Conservation (phyloP, 2,329 filamentous ascomycete genomes). For the Biscogniauxia mediterranea region DNA sequence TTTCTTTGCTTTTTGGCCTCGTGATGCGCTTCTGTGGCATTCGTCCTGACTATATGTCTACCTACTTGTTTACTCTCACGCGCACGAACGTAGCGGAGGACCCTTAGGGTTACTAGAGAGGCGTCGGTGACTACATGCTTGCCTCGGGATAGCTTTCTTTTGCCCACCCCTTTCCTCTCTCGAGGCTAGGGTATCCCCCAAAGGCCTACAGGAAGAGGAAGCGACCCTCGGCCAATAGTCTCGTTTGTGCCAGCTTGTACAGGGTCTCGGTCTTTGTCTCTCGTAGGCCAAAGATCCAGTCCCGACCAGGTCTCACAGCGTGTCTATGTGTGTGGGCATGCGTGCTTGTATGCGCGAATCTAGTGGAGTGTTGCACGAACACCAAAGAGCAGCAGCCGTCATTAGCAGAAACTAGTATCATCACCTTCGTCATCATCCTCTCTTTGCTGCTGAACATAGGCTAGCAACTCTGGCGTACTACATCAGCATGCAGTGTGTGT, state of each 20-base stretch:
- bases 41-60: background rate
- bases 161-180: background rate
- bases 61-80: background rate
- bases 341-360: constrained; percentile 3
- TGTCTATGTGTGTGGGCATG: constrained; percentile 8
- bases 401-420: background rate
- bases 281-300: constrained; percentile 24
- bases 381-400: background rate
- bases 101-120: background rate
- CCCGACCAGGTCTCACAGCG: constrained; percentile 24
- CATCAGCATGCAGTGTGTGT: background rate
- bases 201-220: background rate
- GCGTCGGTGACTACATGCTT: background rate
- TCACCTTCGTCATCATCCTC: background rate
- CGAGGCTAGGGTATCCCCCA: background rate
- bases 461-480: background rate
- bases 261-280: constrained; percentile 13
- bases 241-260: background rate
- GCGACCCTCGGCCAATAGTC: background rate
- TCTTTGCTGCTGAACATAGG: background rate
- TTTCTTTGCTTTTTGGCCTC: background rate
- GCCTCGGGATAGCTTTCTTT: background rate
- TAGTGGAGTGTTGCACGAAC: background rate
- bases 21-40: background rate
- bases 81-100: background rate